These are phyloP conservation scores for Backusella westeae DNA, from an alignment of 192 early-diverging fungal genomes.

Conservation along the genomic window DNA sequence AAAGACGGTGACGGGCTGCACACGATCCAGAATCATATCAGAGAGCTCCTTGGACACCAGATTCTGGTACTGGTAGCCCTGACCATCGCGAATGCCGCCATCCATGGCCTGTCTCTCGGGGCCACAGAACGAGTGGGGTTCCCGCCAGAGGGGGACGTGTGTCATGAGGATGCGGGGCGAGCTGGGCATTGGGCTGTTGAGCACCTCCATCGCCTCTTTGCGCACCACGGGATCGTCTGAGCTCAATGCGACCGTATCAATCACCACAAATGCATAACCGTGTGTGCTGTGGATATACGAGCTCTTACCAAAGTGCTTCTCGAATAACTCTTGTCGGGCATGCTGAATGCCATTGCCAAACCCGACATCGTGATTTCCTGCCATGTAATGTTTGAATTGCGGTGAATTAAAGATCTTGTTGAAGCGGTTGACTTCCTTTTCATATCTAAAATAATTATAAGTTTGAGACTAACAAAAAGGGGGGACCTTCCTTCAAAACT, in stretches of 20 bases:
- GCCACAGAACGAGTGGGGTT: conserved; percentile 67
- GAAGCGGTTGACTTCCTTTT: conserved; percentile 53
- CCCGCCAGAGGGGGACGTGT: conserved; percentile 85
- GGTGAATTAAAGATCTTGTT: conserved; percentile 10
- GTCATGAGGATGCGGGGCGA: conserved; percentile 69
- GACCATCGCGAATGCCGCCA: conserved; percentile 39
- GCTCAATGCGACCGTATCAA: conserved; percentile 80
- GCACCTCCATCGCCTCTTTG: conserved; percentile 49
- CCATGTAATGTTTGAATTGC: conserved; percentile 54
- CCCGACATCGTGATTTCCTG: conserved; percentile 95
- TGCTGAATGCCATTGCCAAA: conserved; percentile 60
- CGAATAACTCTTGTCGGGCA: conserved; percentile 43
- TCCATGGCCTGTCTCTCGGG: conserved; percentile 48
- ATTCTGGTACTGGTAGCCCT: conserved; percentile 90
- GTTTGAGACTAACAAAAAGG: background rate
- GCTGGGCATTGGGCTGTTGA: conserved; percentile 23
- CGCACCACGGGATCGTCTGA: conserved; percentile 36
- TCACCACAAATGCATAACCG: conserved; percentile 63
- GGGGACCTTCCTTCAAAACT: too few species aligned
- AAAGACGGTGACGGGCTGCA: conserved; percentile 71
- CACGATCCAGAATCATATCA: conserved; percentile 48
- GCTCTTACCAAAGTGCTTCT: conserved; percentile 49
- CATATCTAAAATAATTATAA: background rate
- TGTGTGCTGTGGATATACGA: conserved; percentile 48
- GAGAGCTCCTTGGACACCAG: conserved; percentile 63